phyloP scores from a whole-genome alignment of 345 rosid species.

The Anacardium occidentale region DNA sequence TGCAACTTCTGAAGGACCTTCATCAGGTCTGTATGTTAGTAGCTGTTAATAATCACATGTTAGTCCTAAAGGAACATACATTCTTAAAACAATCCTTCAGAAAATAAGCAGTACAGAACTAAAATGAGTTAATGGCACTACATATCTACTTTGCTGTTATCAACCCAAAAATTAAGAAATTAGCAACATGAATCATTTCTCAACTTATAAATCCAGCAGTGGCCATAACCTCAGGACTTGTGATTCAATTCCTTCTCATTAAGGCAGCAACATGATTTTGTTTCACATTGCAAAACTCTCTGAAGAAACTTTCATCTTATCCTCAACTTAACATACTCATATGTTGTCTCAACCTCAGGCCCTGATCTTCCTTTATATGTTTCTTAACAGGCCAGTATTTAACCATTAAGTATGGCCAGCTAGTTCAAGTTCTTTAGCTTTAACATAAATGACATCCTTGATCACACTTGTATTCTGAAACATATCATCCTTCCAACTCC shows the following conservation, averaged over 20 bases:
- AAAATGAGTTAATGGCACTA: neutral
- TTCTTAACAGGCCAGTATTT: neutral
- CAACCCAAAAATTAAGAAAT: neutral
- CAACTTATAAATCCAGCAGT: no score
- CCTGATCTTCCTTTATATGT: neutral
- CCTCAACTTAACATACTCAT: neutral
- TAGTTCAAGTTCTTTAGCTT: neutral
- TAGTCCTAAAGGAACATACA: slow-evolving; percentile 19
- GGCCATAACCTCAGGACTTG: neutral
- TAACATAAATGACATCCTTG: no score
- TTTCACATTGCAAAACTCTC: neutral
- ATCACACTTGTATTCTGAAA: neutral
- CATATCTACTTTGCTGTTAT: neutral
- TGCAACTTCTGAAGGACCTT: slow-evolving; percentile 58
- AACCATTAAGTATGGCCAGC: neutral
- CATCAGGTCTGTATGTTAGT: slow-evolving; percentile 79
- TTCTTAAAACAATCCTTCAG: slow-evolving; percentile 1
- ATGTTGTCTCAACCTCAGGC: neutral
- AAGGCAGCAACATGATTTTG: neutral
- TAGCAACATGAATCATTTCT: neutral
- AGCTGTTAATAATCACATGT: slow-evolving; percentile 46
- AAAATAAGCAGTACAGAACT: neutral
- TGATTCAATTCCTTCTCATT: neutral
- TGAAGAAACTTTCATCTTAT: slow-evolving; percentile 4
- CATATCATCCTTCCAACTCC: neutral